These are phyloP conservation scores for Carallia pectinifolia DNA, from an alignment of 345 rosid species.

Conservation along the genomic window DNA sequence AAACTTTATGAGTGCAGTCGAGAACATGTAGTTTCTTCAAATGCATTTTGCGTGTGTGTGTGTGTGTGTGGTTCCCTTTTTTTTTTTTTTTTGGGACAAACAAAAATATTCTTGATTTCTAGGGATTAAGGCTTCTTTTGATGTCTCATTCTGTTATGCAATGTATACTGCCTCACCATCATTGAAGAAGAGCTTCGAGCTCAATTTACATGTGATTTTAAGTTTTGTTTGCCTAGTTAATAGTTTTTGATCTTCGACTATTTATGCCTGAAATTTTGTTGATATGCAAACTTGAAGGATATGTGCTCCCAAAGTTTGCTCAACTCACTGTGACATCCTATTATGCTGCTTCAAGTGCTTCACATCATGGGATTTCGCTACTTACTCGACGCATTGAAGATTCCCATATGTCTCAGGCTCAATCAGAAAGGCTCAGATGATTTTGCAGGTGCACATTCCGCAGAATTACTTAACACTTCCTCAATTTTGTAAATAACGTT, in stretches of 20 bases:
- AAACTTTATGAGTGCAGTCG: too few species aligned
- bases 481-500: conserved; percentile 13
- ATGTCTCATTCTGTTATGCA: too few species aligned
- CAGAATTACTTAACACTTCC: conserved; percentile 4
- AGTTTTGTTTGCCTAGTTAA: neutral
- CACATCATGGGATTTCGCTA: conserved; percentile 82
- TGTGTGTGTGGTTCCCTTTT: too few species aligned
- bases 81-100: too few species aligned
- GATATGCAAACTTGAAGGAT: conserved; percentile 46
- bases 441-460: conserved; percentile 9
- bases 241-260: neutral
- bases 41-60: too few species aligned
- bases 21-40: too few species aligned
- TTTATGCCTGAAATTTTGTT: conserved; percentile 11
- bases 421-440: conserved; percentile 37
- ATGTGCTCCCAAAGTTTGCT: conserved; percentile 78
- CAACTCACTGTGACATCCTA: conserved; percentile 83
- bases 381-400: conserved; percentile 77
- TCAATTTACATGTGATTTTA: neutral
- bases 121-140: too few species aligned
- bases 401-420: conserved; percentile 41
- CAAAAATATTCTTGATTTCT: too few species aligned
- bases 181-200: neutral
- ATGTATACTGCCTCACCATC: neutral
- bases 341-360: conserved; percentile 88